A percentile compares a stretch with the other conserved stretches of the same genome.
phyloP scores from a whole-genome alignment of 129 eudicot species.

The Logfia minima region DNA sequence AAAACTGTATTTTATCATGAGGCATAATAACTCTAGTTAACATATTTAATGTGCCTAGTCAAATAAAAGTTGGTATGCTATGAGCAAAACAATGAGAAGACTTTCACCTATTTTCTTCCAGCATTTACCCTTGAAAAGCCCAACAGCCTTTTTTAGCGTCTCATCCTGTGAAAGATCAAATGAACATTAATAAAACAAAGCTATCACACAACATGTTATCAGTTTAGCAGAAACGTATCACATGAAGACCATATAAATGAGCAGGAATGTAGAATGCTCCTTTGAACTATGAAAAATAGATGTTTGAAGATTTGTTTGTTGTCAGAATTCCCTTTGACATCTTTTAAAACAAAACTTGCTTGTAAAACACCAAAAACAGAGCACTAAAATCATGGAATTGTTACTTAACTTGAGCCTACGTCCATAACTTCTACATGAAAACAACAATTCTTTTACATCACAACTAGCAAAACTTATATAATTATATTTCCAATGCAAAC shows the following conservation, averaged over 20 bases:
- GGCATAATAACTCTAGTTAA: conserved; percentile 6
- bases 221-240: neutral
- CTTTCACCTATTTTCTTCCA: conserved; percentile 94
- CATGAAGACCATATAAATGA: neutral
- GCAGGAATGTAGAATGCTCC: neutral
- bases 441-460: neutral
- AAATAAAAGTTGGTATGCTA: conserved; percentile 17
- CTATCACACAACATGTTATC: conserved; percentile 5
- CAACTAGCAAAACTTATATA: neutral
- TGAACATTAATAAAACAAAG: conserved; percentile 10
- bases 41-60: neutral
- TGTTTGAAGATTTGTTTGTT: neutral
- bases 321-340: conserved; percentile 1
- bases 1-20: conserved; percentile 6
- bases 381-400: conserved; percentile 1
- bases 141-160: conserved; percentile 80
- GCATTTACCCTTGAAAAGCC: conserved; percentile 65
- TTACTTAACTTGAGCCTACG: conserved; percentile 6
- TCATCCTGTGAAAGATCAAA: conserved; percentile 60
- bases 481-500: neutral
- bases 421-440: conserved; percentile 1
- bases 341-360: neutral
- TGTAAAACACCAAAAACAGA: neutral
- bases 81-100: conserved; percentile 19
- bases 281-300: neutral